Evolutionary conservation across 1,139 yeast species (phyloP).

Genomic region (Kodamaea derodonti): DNA sequence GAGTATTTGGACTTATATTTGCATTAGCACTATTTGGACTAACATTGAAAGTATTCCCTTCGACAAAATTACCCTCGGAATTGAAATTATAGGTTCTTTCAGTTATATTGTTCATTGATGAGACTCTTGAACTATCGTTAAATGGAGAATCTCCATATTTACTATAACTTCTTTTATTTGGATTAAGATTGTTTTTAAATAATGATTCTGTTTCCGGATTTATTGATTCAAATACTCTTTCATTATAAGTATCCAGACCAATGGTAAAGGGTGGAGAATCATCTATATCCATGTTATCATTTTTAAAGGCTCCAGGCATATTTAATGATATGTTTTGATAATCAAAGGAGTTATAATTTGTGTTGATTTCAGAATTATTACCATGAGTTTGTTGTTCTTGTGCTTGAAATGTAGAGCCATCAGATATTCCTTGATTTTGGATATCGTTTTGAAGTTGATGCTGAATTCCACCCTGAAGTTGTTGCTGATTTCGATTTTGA

Average conservation of each 20-base stretch:
- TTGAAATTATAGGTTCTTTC: not conserved
- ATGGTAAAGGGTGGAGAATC: conserved; percentile 40
- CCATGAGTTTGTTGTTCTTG: no score
- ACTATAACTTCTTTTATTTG: conserved; percentile 5
- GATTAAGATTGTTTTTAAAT: conserved; percentile 3
- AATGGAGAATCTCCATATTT: conserved; percentile 7
- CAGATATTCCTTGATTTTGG: no score
- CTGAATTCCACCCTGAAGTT: no score
- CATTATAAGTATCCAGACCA: conserved; percentile 26
- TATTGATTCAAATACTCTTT: conserved; percentile 4
- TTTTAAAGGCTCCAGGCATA: conserved; percentile 33
- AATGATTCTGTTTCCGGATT: conserved; percentile 7
- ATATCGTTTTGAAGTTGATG: no score
- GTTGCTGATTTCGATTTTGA: no score
- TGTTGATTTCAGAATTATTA: no score
- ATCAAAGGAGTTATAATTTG: no score
- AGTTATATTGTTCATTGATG: conserved; percentile 8
- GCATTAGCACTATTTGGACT: not conserved
- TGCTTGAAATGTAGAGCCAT: no score
- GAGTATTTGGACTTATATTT: not conserved
- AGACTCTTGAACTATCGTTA: conserved; percentile 11
- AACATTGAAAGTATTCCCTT: not conserved
- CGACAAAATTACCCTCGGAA: not conserved
- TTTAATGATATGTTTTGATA: conserved; percentile 13
- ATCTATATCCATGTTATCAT: conserved; percentile 32